phyloP scores from a whole-genome alignment of 257 asterid genomes.

The Nicotiana noctiflora region DNA sequence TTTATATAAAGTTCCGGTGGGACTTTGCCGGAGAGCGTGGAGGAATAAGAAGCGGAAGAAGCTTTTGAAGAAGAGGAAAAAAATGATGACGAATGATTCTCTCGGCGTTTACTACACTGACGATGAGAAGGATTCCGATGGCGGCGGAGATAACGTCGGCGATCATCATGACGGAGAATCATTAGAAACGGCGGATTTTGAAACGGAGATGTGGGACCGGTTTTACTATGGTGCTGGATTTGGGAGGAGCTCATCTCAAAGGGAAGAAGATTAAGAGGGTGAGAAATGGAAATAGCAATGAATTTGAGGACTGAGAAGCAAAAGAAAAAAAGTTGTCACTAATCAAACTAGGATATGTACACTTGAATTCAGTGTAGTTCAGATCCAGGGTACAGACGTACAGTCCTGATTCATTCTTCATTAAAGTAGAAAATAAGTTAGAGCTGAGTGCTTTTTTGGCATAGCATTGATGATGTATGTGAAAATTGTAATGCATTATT shows the following conservation, averaged over 20 bases:
- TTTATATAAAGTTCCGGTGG: slow-evolving; percentile 62
- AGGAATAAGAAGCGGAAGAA: slow-evolving; percentile 46
- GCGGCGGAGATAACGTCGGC: slow-evolving; percentile 10
- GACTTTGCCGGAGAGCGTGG: slow-evolving; percentile 61
- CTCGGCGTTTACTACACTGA: no score
- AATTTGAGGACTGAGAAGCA: not conserved
- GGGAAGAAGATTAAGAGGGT: not conserved
- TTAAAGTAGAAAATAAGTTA: no score
- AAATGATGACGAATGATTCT: slow-evolving; percentile 11
- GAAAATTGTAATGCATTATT: no score
- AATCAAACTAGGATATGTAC: no score
- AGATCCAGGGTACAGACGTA: no score
- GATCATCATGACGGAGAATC: not conserved
- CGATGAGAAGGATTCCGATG: slow-evolving; percentile 17
- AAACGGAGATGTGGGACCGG: slow-evolving; percentile 63
- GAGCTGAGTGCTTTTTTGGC: no score
- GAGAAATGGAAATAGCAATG: not conserved
- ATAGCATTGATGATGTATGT: no score
- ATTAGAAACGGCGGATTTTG: slow-evolving; percentile 42
- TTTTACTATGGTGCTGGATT: slow-evolving; percentile 51
- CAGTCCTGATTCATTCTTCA: no score
- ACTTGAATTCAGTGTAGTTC: no score
- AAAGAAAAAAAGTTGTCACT: not conserved
- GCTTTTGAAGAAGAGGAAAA: slow-evolving; percentile 12
- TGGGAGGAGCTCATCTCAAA: slow-evolving; percentile 66